A percentile compares a stretch with the other conserved stretches of the same genome.
Conservation (phyloP, 345 rosid genomes). For the Jatropha curcas region DNA sequence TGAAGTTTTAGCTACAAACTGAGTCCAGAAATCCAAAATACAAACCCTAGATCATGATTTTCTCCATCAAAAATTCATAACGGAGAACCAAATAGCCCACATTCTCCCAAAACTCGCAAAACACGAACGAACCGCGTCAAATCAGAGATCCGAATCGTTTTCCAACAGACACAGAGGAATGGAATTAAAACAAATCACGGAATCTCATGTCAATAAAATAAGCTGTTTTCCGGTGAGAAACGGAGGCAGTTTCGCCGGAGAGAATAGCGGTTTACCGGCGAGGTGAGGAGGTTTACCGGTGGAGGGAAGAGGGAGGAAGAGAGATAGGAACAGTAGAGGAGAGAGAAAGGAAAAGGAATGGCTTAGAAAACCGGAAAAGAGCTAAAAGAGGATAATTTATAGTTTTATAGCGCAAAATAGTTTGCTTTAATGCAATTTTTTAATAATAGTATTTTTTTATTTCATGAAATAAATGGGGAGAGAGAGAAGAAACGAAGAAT, state of each 20-base stretch:
- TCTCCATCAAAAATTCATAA: conserved; percentile 29
- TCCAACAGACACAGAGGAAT: conserved; percentile 26
- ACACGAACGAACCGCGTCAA: conserved; percentile 40
- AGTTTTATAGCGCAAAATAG: conserved; percentile 56
- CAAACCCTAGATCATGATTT: conserved; percentile 83
- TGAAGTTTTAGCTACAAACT: conserved; percentile 8
- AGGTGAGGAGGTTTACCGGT: conserved; percentile 30
- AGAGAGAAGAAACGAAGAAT: conserved; percentile 21
- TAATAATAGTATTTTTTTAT: conserved; percentile 4
- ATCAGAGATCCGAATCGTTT: conserved; percentile 62
- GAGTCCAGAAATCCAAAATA: conserved; percentile 20
- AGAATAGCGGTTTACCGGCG: conserved; percentile 48
- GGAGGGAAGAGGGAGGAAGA: conserved; percentile 36
- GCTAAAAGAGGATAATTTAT: conserved; percentile 46
- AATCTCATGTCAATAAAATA: not conserved
- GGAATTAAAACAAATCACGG: not conserved
- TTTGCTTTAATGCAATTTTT: conserved; percentile 24
- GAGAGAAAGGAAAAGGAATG: conserved; percentile 20
- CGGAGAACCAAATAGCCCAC: conserved; percentile 52
- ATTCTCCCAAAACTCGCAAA: conserved; percentile 54
- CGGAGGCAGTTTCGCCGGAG: conserved; percentile 27
- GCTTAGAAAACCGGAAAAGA: conserved; percentile 72
- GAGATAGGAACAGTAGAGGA: conserved; percentile 36
- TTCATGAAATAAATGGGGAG: conserved; percentile 14
- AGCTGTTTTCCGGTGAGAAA: conserved; percentile 16